These are phyloP conservation scores for Daedalea quercina DNA, from an alignment of 768 basidiomycete genomes.

Conservation along the genomic window DNA sequence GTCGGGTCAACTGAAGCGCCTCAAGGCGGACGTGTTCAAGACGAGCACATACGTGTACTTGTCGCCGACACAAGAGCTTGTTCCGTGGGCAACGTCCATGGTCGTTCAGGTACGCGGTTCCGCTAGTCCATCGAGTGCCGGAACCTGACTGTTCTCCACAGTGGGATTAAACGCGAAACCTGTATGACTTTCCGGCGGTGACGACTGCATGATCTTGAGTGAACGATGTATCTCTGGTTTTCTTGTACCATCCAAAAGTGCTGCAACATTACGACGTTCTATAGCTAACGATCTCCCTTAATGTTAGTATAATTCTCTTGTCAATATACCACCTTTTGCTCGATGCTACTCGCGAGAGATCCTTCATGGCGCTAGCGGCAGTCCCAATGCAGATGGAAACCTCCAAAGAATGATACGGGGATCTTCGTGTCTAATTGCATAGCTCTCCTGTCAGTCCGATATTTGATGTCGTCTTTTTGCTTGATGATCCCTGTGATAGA, in stretches of 20 bases:
- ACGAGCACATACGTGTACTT: constrained; percentile 53
- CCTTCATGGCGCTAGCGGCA: no score
- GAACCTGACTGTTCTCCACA: background rate
- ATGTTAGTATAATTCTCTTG: background rate
- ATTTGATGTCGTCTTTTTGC: no score
- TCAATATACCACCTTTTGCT: no score
- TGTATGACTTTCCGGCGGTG: background rate
- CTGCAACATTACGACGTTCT: background rate
- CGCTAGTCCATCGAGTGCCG: background rate
- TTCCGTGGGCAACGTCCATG: constrained; percentile 67
- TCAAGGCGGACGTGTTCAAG: constrained; percentile 36
- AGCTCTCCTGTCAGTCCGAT: no score
- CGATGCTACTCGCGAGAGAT: no score
- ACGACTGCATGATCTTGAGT: background rate
- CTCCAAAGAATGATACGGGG: no score
- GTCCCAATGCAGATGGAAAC: no score
- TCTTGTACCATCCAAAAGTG: background rate
- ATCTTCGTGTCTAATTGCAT: no score
- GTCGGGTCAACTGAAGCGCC: constrained; percentile 59
- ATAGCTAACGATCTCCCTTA: background rate
- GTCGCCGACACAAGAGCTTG: constrained; percentile 37
- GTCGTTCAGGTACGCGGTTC: constrained; percentile 40
- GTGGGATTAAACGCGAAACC: background rate
- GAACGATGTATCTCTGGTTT: background rate
- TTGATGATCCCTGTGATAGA: no score